A percentile compares a stretch with the other conserved stretches of the same genome.
Evolutionary conservation across 2,329 filamentous ascomycete genomes (phyloP).

Genomic region (Colletotrichum kahawae): DNA sequence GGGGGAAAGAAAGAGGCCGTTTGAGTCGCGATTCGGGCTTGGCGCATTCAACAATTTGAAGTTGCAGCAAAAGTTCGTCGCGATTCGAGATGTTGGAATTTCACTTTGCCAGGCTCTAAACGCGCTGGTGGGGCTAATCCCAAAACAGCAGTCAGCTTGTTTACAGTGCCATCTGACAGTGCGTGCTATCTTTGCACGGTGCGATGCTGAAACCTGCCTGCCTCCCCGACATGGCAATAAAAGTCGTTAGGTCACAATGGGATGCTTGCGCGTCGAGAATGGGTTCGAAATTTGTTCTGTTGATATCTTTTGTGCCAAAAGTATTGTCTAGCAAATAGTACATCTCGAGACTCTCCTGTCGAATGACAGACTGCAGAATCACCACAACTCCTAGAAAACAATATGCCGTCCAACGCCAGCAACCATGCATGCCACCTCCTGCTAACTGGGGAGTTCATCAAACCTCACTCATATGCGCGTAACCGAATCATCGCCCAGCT

Average conservation of each 20-base stretch:
- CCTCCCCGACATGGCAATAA: neutral
- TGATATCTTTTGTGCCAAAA: neutral
- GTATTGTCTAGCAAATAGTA: neutral
- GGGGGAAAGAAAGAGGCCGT: conserved; percentile 4
- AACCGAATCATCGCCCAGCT: neutral
- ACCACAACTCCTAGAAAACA: conserved; percentile 1
- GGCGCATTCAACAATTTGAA: conserved; percentile 5
- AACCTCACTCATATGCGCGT: conserved; percentile 12
- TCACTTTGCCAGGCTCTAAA: conserved; percentile 12
- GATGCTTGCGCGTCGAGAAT: neutral
- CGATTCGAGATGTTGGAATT: conserved; percentile 22
- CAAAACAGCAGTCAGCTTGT: conserved; percentile 39
- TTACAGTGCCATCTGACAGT: conserved; percentile 1
- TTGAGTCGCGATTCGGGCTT: conserved; percentile 5
- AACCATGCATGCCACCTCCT: conserved; percentile 27
- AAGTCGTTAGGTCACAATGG: neutral
- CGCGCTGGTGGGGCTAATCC: conserved; percentile 33
- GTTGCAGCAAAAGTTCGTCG: conserved; percentile 8
- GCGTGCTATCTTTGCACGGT: neutral
- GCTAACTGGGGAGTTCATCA: neutral
- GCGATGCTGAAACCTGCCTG: neutral
- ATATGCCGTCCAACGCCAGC: conserved; percentile 33
- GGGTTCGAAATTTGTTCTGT: neutral
- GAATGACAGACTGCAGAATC: neutral
- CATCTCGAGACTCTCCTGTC: neutral